phyloP scores from a whole-genome alignment of 176 grass and related monocot genomes.

The Saccharum spontaneum region DNA sequence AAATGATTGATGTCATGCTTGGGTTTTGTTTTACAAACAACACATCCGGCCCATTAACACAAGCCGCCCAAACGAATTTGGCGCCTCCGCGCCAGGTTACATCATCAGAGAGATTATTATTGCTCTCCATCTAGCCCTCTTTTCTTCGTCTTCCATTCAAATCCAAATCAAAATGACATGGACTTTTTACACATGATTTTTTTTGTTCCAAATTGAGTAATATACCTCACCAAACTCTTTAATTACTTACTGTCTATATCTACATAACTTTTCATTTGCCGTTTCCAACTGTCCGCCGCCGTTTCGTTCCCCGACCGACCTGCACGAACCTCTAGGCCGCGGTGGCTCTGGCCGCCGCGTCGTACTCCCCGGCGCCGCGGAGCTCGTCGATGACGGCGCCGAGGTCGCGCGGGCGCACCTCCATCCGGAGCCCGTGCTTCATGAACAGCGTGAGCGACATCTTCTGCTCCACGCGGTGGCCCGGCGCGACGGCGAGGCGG shows the following conservation, averaged over 20 bases:
- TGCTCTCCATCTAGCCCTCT: neutral
- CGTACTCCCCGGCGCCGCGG: slow-evolving; percentile 13
- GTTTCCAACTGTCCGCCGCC: neutral
- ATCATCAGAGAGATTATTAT: slow-evolving; percentile 1
- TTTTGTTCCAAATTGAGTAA: neutral
- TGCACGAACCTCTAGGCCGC: slow-evolving; percentile 24
- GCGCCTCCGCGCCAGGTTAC: neutral
- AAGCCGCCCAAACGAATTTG: slow-evolving; percentile 15
- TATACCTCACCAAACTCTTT: slow-evolving; percentile 17
- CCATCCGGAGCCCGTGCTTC: slow-evolving; percentile 88
- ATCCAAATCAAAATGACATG: slow-evolving; percentile 30
- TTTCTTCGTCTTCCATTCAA: neutral
- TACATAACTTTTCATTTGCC: slow-evolving; percentile 26
- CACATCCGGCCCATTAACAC: slow-evolving; percentile 42
- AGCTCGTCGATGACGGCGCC: slow-evolving; percentile 34
- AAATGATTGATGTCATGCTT: slow-evolving; percentile 5
- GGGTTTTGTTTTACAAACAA: slow-evolving; percentile 2
- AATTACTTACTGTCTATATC: slow-evolving; percentile 3
- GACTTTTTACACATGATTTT: slow-evolving; percentile 9
- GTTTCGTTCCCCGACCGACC: neutral
- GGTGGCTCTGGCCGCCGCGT: slow-evolving; percentile 11
- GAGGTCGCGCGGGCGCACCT: slow-evolving; percentile 65
- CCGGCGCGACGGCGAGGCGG: slow-evolving; percentile 64
- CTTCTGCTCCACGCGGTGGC: slow-evolving; percentile 94
- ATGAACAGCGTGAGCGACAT: slow-evolving; percentile 99